These are phyloP conservation scores for Myriosclerotinia scirpicola DNA, from an alignment of 2,329 filamentous ascomycete species.

Conservation along the genomic window DNA sequence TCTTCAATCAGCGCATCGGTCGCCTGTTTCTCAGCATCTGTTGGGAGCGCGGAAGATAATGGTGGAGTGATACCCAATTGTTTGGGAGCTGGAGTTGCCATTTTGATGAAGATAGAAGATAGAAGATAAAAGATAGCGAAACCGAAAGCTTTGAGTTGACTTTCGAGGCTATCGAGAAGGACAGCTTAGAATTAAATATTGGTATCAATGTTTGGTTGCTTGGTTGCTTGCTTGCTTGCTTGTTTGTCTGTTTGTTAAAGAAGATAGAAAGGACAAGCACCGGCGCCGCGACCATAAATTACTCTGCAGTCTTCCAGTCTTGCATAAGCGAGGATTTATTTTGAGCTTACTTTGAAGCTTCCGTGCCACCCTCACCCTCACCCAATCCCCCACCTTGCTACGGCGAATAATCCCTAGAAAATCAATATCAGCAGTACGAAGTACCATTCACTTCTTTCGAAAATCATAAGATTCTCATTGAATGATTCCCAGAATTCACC, in stretches of 20 bases:
- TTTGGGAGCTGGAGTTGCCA: conserved; percentile 37
- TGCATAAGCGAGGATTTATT: conserved; percentile 18
- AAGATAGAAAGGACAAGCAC: background rate
- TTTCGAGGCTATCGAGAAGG: conserved; percentile 5
- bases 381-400: background rate
- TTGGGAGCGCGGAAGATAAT: conserved; percentile 76
- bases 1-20: conserved; percentile 81
- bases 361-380: background rate
- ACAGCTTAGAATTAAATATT: conserved; percentile 3
- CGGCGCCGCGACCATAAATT: conserved; percentile 10
- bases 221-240: background rate
- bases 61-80: conserved; percentile 73
- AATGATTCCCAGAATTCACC: background rate
- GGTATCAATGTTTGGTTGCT: conserved; percentile 17
- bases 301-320: background rate
- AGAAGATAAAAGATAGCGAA: conserved; percentile 16
- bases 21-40: conserved; percentile 70
- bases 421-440: background rate
- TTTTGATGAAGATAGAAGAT: conserved; percentile 27
- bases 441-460: background rate
- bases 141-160: background rate
- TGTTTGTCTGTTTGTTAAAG: background rate
- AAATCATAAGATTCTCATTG: background rate
- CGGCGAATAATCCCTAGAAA: background rate
- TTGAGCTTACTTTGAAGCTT: background rate